Evolutionary conservation across 192 early-diverging fungal species (phyloP).

Genomic region (Coemansia nantahalensis): DNA sequence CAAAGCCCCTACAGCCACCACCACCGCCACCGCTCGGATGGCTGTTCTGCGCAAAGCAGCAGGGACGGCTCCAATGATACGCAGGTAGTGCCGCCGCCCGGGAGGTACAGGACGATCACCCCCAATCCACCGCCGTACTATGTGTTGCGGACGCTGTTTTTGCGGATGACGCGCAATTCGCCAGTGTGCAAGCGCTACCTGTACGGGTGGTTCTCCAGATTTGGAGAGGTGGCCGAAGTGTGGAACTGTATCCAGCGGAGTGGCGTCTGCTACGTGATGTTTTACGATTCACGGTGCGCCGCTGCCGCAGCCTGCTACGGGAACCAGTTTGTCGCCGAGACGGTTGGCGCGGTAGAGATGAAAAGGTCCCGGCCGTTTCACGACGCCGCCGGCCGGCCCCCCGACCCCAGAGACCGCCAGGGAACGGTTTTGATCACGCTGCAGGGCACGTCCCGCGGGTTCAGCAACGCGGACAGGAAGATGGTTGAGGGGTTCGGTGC

Average conservation of each 20-base stretch:
- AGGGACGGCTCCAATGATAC: no score
- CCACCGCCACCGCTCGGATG: no score
- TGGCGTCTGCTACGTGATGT: constrained; percentile 41
- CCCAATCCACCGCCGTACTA: constrained; percentile 1
- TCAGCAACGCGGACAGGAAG: constrained; percentile 9
- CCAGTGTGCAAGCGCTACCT: not conserved
- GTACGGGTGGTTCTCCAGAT: constrained; percentile 11
- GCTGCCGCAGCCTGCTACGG: constrained; percentile 2
- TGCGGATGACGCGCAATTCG: constrained; percentile 1
- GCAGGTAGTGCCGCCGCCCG: no score
- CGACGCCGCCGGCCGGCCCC: constrained; percentile 9
- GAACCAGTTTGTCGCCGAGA: constrained; percentile 9
- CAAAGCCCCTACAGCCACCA: no score
- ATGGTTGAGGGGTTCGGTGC: constrained; percentile 28
- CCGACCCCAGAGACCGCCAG: constrained; percentile 14
- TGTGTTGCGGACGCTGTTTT: constrained; percentile 35
- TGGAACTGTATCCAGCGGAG: constrained; percentile 6
- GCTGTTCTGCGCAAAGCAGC: no score
- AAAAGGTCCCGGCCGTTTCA: constrained; percentile 23
- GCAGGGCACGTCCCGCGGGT: constrained; percentile 1
- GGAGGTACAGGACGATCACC: constrained; percentile 6
- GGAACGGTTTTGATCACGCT: constrained; percentile 28
- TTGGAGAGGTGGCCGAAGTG: constrained; percentile 32
- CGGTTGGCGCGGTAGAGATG: not conserved
- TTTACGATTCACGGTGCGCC: constrained; percentile 26